phyloP scores from a whole-genome alignment of 1,284 basidiomycete genomes.

The Sutorius eximius region DNA sequence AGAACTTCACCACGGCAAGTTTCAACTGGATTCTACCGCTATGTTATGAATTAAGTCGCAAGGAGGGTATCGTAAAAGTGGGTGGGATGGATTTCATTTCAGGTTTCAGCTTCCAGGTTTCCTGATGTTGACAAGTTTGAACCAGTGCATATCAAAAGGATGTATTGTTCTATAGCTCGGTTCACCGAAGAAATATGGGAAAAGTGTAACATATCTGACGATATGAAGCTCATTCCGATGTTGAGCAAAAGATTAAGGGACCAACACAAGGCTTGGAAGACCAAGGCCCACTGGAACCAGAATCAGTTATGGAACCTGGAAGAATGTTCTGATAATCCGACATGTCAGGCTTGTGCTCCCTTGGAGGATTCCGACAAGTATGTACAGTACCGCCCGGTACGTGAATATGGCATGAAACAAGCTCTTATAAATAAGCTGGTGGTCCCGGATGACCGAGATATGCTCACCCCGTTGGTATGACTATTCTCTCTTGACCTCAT shows the following conservation, averaged over 20 bases:
- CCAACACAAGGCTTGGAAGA: not conserved
- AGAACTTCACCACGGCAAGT: constrained; percentile 8
- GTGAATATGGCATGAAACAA: accelerated
- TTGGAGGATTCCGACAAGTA: not conserved
- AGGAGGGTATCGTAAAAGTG: not conserved
- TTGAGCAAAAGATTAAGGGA: not conserved
- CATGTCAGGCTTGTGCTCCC: not conserved
- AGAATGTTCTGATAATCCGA: not conserved
- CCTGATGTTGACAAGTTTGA: not conserved
- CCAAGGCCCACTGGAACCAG: not conserved
- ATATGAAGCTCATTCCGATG: not conserved
- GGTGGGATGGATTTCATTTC: not conserved
- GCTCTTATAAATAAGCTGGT: not conserved
- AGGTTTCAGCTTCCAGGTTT: not conserved
- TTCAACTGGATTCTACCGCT: constrained; percentile 9
- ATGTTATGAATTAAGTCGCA: not conserved
- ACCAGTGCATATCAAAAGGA: not conserved
- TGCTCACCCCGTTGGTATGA: not conserved
- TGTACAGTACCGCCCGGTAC: not conserved
- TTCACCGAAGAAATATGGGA: not conserved
- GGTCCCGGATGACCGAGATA: not conserved
- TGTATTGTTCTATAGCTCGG: not conserved
- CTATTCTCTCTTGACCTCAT: too few species aligned
- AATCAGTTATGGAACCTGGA: not conserved
- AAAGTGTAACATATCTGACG: not conserved